These are phyloP conservation scores for Debaryomyces hansenii DNA, from an alignment of 805 yeast species.

Conservation along the genomic window DNA sequence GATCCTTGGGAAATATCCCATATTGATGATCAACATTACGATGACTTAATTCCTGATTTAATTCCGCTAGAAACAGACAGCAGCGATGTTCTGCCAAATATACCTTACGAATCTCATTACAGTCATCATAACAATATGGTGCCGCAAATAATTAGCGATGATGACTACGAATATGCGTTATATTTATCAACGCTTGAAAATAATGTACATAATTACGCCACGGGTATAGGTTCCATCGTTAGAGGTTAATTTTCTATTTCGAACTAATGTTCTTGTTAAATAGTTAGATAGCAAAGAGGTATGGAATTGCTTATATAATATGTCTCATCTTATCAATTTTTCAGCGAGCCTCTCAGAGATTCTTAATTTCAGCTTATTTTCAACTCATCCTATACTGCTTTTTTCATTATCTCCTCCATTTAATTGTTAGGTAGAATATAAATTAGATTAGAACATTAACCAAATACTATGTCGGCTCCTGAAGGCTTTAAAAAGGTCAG, in stretches of 20 bases:
- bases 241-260: neutral
- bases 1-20: conserved; percentile 27
- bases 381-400: no score
- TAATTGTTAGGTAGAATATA: no score
- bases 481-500: conserved; percentile 37
- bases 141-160: neutral
- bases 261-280: no score
- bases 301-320: neutral
- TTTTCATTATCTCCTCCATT: no score
- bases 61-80: conserved; percentile 2
- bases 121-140: neutral
- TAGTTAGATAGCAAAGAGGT: no score
- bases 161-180: conserved; percentile 5
- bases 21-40: conserved; percentile 26
- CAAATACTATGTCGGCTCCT: conserved; percentile 22
- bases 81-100: neutral
- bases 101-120: neutral
- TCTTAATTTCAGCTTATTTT: neutral
- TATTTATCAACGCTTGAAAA: conserved; percentile 6
- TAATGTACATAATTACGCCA: neutral
- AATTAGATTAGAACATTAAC: no score
- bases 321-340: neutral
- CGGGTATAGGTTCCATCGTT: neutral
- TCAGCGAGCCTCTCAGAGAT: neutral
- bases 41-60: conserved; percentile 20